Evolutionary conservation across 2,329 filamentous ascomycete species (phyloP), one percentile per base, ranked within the genome.

Genomic region (Alternaria sp.): DNA sequence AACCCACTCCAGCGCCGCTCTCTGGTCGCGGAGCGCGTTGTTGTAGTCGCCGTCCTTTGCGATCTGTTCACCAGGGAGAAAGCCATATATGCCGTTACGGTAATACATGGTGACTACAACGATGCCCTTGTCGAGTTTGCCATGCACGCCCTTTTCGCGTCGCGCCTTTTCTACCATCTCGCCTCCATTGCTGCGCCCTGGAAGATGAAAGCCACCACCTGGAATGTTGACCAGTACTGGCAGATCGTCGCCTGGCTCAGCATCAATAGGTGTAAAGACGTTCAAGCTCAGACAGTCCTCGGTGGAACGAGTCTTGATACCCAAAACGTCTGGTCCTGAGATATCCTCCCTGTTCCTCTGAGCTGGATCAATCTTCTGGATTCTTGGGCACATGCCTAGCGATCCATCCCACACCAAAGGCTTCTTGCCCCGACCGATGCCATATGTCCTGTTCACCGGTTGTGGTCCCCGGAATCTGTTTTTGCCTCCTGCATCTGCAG

Each of bases 171-270:
- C 69, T 28, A 72, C 71, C 65, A 74, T 69, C 42, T 72, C 72
- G 5, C 65, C 68, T 29, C 72, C 71, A 48, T 72, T 75, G 42
- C 70, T 67, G 31, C 72, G 65, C 7, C 72, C 72, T 14, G 72
- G 72, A 3, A 74, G 54, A 51, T 80, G 78, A 68, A 80, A 80
- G 0, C 79, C 79, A 40, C 78, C 80, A 5, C 80, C 80, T 23
- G 81, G 80, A 67, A 81, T 81, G 60, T 81, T 81, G 1, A 82
- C 76, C 21, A 79, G 65, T 0, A 81, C 78, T 29, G 77, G 67
- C 11, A 75, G 50, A 36, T 75, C 72, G 26, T 75, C 72, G 10
- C 72, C 72, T 28, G 72, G 52, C 46, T 74, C 66, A 10, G 72
- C 72, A 56, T 75, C 72, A 33, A 70, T 62, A 3, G 72, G 72